Evolutionary conservation across 2,329 filamentous ascomycete genomes (phyloP).

Genomic region (Nigrograna mackinnonii): DNA sequence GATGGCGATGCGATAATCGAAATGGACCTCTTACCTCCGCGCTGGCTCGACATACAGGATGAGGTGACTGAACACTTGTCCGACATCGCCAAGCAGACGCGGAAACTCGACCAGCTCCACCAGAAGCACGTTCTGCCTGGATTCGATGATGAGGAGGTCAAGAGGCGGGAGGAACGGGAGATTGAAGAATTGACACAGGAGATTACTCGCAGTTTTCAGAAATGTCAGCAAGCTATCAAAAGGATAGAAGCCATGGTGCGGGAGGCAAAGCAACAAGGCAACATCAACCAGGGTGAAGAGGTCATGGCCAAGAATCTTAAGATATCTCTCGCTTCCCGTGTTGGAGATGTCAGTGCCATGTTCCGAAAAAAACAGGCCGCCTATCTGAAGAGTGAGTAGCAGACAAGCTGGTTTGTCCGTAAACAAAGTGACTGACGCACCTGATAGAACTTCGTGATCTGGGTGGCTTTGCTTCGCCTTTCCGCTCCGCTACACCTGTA

Average conservation of each 20-base stretch:
- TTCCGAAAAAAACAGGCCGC: slow-evolving; percentile 98
- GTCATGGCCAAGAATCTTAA: slow-evolving; percentile 97
- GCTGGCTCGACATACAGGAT: slow-evolving; percentile 95
- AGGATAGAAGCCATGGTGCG: slow-evolving; percentile 84
- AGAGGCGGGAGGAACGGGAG: slow-evolving; percentile 81
- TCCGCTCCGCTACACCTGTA: slow-evolving; percentile 47
- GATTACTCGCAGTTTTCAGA: slow-evolving; percentile 86
- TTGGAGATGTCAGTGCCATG: slow-evolving; percentile 87
- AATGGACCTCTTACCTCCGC: slow-evolving; percentile 93
- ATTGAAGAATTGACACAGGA: slow-evolving; percentile 90
- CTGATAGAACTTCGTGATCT: slow-evolving; percentile 46
- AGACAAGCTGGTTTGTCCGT: too few species aligned
- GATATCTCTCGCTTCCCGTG: slow-evolving; percentile 81
- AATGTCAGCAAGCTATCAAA: slow-evolving; percentile 87
- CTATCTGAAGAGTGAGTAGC: slow-evolving; percentile 88
- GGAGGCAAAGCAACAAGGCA: slow-evolving; percentile 73
- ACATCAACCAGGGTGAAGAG: slow-evolving; percentile 81
- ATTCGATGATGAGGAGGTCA: slow-evolving; percentile 93
- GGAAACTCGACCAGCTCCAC: slow-evolving; percentile 86
- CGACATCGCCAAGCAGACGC: slow-evolving; percentile 80
- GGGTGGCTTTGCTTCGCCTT: slow-evolving; percentile 52
- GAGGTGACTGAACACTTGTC: slow-evolving; percentile 84
- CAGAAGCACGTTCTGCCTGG: slow-evolving; percentile 96
- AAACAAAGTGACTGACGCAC: slow-evolving; percentile 15
- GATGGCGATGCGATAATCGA: slow-evolving; percentile 96